Base-by-base conservation (phyloP, 495 filamentous ascomycete species). In the Delitschia confertaspora region DNA sequence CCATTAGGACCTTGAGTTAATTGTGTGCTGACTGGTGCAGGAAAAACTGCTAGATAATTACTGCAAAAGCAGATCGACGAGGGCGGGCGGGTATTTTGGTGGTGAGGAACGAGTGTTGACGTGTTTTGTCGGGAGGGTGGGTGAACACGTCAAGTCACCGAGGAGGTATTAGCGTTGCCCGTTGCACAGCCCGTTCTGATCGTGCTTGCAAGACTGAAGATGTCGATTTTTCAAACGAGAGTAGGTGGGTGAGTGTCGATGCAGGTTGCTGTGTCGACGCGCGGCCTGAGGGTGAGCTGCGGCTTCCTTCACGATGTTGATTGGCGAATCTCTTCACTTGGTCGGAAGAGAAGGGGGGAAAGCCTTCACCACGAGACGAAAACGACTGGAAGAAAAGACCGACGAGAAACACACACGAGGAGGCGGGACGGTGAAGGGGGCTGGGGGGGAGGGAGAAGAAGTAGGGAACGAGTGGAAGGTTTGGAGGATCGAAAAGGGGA, bases 1-100 rank as follows among this genome's bases (percentile, higher is more conserved):
- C 38, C 53, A 56, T 56, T 42, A 56, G 47, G 47, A 36, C 25
- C 52, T 14, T 17, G 38, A 40, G 44, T 51, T 56, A 51, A 48
- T 27, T 17, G n/a, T 35, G 42, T 42, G 27, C 18, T 34, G 38
- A 34, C 30, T 16, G 36, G 35, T 23, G 32, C 33, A 16, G 35
- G 30, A 31, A 32, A 41, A 23, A 20, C 19, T 37, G 34, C 37
- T 13, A 19, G 22, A 38, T 42, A 40, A 25, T 26, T 40, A 41
- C 20, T 35, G 39, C 31, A 42, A 14, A 31, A 11, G 29, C 11
- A 2, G 47, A 6, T 31, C 18, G 39, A 11, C 20, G 34, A 20
- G 47, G 36, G 38, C 50, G 38, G 43, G 23, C n/a, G 39, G n/a
- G 26, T 43, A 14, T 30, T 20, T 4, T 20, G 14, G n/a, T 16